A percentile compares a stretch with the other conserved stretches of the same genome.
phyloP scores from a whole-genome alignment of 164 flowering plant species.

The Brasenia schreberi region DNA sequence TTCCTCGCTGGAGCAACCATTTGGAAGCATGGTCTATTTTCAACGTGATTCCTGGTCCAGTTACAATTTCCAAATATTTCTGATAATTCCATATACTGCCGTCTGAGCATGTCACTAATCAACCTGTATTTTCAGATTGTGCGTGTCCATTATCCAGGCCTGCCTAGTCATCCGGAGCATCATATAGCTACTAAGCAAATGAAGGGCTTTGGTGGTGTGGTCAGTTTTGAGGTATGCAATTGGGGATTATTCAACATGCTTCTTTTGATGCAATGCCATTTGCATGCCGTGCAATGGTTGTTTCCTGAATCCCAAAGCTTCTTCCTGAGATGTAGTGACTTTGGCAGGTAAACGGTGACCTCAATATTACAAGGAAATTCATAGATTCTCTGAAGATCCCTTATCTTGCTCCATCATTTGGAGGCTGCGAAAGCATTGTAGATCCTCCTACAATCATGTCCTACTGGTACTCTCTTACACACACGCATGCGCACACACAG shows the following conservation, averaged over 20 bases:
- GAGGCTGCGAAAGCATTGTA: conserved; percentile 98
- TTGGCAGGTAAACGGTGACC: conserved; percentile 73
- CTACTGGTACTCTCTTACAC: conserved; percentile 47
- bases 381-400: conserved; percentile 74
- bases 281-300: background rate
- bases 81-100: too few relatives aligned
- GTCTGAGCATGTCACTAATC: too few relatives aligned
- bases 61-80: too few relatives aligned
- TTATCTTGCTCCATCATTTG: conserved; percentile 92
- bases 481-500: background rate
- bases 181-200: conserved; percentile 69
- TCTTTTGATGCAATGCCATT: too few relatives aligned
- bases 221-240: conserved; percentile 82
- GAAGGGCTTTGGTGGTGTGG: conserved; percentile 99
- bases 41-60: too few relatives aligned
- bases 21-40: too few relatives aligned
- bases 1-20: too few relatives aligned
- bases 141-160: conserved; percentile 83
- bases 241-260: background rate
- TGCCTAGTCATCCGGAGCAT: conserved; percentile 90
- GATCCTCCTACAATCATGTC: conserved; percentile 98
- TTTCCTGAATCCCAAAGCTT: background rate
- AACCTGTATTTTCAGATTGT: conserved; percentile 37
- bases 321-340: background rate
- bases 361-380: conserved; percentile 50